A percentile compares a stretch with the other conserved stretches of the same genome.
Conservation (phyloP, 2,329 filamentous ascomycete genomes). For the Aspergillus caelatus region DNA sequence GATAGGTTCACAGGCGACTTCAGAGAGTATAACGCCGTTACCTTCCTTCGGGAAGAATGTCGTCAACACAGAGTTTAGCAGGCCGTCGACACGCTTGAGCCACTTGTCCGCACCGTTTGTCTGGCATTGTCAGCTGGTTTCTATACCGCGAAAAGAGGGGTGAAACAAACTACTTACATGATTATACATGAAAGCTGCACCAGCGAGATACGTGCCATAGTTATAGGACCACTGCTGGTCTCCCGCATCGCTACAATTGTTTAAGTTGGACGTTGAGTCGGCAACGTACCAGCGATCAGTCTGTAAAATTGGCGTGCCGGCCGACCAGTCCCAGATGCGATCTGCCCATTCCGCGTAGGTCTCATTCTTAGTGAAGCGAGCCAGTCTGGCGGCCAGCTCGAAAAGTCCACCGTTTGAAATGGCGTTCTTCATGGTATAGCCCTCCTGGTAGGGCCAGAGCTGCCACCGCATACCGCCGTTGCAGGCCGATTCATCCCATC, state of each 20-base stretch:
- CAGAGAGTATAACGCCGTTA: neutral
- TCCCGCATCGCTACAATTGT: neutral
- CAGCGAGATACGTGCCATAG: neutral
- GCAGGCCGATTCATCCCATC: neutral
- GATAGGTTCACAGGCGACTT: neutral
- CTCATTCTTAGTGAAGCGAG: neutral
- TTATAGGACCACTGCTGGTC: neutral
- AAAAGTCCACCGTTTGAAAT: neutral
- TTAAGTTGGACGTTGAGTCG: neutral
- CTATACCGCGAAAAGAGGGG: neutral
- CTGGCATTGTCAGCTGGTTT: neutral
- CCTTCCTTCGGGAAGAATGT: neutral
- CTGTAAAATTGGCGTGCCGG: neutral
- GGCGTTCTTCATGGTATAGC: neutral
- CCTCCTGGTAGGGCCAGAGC: neutral
- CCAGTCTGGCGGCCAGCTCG: neutral
- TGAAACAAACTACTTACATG: neutral
- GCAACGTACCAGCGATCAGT: neutral
- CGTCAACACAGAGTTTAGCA: neutral
- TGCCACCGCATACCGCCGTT: neutral
- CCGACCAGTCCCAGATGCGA: neutral
- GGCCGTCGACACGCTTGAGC: neutral
- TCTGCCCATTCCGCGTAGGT: neutral
- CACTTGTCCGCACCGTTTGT: neutral
- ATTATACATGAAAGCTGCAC: neutral